Conservation (phyloP, 202 grass and related monocot species). For the Cymbopogon flexuosus region DNA sequence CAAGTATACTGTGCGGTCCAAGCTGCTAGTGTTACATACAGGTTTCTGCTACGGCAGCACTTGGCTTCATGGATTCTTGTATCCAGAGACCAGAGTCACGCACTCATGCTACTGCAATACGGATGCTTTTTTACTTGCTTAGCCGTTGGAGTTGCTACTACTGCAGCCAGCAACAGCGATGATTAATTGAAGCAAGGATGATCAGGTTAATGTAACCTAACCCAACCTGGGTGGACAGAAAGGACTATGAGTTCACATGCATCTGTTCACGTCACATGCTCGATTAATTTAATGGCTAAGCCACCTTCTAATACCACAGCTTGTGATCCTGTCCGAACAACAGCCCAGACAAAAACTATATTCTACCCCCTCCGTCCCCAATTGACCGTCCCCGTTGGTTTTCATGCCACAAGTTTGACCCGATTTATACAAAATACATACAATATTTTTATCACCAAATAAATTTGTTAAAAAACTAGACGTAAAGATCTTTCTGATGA, state of each 20-base stretch:
- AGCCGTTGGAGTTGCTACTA: not conserved
- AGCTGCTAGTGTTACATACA: not conserved
- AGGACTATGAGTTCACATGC: conserved; percentile 39
- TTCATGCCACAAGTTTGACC: too few relatives aligned
- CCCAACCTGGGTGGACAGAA: not conserved
- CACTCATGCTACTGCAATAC: not conserved
- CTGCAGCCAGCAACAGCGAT: not conserved
- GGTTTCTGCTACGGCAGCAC: not conserved
- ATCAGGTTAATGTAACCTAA: conserved; percentile 3
- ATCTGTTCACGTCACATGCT: conserved; percentile 12
- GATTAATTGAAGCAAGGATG: not conserved
- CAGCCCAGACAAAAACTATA: not conserved
- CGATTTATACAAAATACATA: too few relatives aligned
- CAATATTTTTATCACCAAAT: too few relatives aligned
- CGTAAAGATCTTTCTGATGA: too few relatives aligned
- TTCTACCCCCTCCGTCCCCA: too few relatives aligned
- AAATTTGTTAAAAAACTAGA: too few relatives aligned
- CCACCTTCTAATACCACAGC: not conserved
- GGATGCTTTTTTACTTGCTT: not conserved
- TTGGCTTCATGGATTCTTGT: not conserved
- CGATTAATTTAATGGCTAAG: not conserved
- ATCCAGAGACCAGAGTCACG: too few relatives aligned
- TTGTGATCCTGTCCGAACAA: conserved; percentile 18
- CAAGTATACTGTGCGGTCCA: not conserved
- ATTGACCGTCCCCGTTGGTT: too few relatives aligned